These are phyloP conservation scores for Leucaena leucocephala DNA, from an alignment of 306 rosid species.

Conservation along the genomic window DNA sequence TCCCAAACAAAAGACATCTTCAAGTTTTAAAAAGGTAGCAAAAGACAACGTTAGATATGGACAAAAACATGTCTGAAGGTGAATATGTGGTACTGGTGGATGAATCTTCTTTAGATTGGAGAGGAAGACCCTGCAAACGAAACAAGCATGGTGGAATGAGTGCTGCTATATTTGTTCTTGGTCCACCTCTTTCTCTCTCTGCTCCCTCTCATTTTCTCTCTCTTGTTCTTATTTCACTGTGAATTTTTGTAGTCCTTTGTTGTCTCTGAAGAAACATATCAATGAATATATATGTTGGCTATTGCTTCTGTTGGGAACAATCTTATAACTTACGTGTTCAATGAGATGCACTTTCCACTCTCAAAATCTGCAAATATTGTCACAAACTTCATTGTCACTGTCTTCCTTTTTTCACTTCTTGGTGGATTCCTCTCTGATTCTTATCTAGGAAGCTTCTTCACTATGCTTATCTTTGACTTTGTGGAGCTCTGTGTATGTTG, in stretches of 20 bases:
- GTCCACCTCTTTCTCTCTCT: constrained; percentile 42
- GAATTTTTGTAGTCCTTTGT: too few species aligned
- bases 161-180: constrained; percentile 68
- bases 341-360: constrained; percentile 66
- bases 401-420: constrained; percentile 62
- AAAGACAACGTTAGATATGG: too few species aligned
- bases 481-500: constrained; percentile 63
- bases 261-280: not conserved
- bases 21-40: not conserved
- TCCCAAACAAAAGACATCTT: not conserved
- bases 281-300: constrained; percentile 39
- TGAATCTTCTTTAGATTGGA: constrained; percentile 57
- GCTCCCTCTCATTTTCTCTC: not conserved
- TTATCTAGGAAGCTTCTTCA: constrained; percentile 66
- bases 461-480: constrained; percentile 61
- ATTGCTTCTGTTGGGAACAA: constrained; percentile 70
- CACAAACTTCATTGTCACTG: constrained; percentile 65
- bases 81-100: too few species aligned
- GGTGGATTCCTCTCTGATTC: constrained; percentile 74
- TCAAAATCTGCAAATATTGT: constrained; percentile 68
- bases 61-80: too few species aligned
- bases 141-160: constrained; percentile 72
- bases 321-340: constrained; percentile 61
- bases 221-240: not conserved
- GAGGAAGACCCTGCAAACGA: too few species aligned